Evolutionary conservation across 495 filamentous ascomycete genomes (phyloP).

Genomic region (Lichina pygmaea): DNA sequence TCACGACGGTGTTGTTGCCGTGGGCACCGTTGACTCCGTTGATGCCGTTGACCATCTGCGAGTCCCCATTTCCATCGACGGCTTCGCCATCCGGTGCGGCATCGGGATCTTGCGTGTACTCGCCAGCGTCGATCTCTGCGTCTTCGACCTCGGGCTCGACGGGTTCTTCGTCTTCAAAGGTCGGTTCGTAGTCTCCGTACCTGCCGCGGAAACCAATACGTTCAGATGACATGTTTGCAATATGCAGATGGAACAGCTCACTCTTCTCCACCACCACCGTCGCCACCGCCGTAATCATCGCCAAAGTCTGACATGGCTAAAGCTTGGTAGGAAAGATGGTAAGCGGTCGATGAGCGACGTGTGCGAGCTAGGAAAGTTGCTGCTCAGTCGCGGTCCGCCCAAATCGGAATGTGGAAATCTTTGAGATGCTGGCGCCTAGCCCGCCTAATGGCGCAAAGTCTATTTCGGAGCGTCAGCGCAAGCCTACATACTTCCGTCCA

Average conservation of each 20-base stretch:
- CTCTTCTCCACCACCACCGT: conserved; percentile 3
- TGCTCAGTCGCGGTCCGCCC: neutral
- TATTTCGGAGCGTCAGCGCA: no score
- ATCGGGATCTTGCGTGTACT: conserved; percentile 18
- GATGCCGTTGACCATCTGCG: conserved; percentile 11
- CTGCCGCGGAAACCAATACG: conserved; percentile 6
- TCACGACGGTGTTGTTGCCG: conserved; percentile 31
- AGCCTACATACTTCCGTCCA: no score
- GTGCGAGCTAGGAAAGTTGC: neutral
- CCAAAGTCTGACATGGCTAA: conserved; percentile 61
- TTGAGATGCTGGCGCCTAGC: neutral
- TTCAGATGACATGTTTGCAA: neutral
- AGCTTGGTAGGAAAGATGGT: neutral
- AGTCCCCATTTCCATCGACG: conserved; percentile 28
- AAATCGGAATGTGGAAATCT: neutral
- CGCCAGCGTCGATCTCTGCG: conserved; percentile 5
- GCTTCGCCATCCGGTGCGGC: conserved; percentile 14
- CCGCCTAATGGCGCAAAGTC: neutral
- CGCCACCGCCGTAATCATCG: conserved; percentile 21
- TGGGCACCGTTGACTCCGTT: conserved; percentile 15
- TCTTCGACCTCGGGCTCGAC: conserved; percentile 25
- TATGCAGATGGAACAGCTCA: neutral
- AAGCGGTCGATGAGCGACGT: neutral
- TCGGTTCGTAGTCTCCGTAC: conserved; percentile 23
- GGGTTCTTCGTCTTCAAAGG: conserved; percentile 40